Percentiles rank a stretch among this genome's conserved stretches.
Evolutionary conservation across 805 yeast genomes (phyloP).

Genomic region (Zygoascus flipseniorum): DNA sequence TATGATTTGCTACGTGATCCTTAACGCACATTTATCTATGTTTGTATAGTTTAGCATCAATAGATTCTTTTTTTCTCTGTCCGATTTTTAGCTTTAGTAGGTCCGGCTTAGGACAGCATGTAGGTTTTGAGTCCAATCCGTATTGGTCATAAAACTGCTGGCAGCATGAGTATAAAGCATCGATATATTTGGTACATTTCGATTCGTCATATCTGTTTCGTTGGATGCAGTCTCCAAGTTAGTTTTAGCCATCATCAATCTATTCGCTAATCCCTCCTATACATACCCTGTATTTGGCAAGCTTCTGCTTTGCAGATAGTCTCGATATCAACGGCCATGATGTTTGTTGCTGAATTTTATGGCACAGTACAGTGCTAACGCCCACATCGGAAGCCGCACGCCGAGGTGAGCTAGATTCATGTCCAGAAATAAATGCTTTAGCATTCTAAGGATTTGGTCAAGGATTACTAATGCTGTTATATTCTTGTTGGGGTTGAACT

Average conservation of each 20-base stretch:
- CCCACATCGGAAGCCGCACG: no score
- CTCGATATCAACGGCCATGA: neutral
- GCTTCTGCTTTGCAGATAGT: constrained; percentile 65
- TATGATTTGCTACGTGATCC: constrained; percentile 7
- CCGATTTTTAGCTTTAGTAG: constrained; percentile 54
- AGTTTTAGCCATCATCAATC: neutral
- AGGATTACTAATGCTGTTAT: no score
- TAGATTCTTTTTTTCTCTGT: constrained; percentile 47
- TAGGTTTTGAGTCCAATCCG: constrained; percentile 52
- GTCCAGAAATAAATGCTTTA: no score
- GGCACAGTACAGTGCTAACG: no score
- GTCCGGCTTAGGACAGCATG: constrained; percentile 71
- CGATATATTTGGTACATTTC: constrained; percentile 62
- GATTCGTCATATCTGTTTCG: constrained; percentile 59
- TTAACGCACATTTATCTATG: constrained; percentile 5
- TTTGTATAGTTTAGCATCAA: neutral
- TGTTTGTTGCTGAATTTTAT: neutral
- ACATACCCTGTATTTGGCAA: constrained; percentile 67
- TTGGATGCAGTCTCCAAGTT: constrained; percentile 50
- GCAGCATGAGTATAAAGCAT: constrained; percentile 69
- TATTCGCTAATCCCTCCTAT: neutral
- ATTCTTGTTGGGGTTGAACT: neutral
- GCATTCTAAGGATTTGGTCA: no score
- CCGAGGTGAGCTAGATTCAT: no score
- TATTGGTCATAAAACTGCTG: constrained; percentile 49